Conservation (phyloP, 495 filamentous ascomycete species). For the Letharia columbiana region DNA sequence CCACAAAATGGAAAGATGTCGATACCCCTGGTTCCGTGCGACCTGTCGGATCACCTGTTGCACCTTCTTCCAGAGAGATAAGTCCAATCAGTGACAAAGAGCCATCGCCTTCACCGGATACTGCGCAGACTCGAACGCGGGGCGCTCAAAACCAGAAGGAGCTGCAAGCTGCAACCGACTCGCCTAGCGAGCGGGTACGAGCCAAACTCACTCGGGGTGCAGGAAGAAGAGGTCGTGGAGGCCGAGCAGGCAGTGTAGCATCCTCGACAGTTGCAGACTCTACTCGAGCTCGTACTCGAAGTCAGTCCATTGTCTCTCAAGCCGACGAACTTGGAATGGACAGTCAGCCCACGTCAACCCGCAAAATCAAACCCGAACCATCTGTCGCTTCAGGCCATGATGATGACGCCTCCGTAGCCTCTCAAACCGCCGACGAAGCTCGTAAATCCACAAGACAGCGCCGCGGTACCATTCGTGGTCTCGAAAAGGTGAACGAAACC, state of each 20-base stretch:
- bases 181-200: slow-evolving; percentile 21
- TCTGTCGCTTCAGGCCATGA: slow-evolving; percentile 45
- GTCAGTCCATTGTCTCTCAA: slow-evolving; percentile 50
- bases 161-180: slow-evolving; percentile 18
- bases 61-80: slow-evolving; percentile 42
- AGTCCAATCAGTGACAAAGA: slow-evolving; percentile 47
- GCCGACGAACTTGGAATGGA: slow-evolving; percentile 47
- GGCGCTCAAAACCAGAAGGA: slow-evolving; percentile 26
- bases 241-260: slow-evolving; percentile 44
- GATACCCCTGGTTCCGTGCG: slow-evolving; percentile 27
- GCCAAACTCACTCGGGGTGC: slow-evolving; percentile 22
- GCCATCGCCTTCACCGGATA: slow-evolving; percentile 34
- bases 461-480: slow-evolving; percentile 39
- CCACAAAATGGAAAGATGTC: slow-evolving; percentile 45
- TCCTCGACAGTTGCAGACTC: slow-evolving; percentile 38
- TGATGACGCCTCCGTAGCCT: slow-evolving; percentile 24
- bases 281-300: slow-evolving; percentile 39
- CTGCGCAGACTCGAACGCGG: slow-evolving; percentile 32
- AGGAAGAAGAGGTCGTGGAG: slow-evolving; percentile 33
- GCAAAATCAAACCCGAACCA: slow-evolving; percentile 60
- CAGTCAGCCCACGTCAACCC: slow-evolving; percentile 32
- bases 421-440: slow-evolving; percentile 22
- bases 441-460: slow-evolving; percentile 21
- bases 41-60: slow-evolving; percentile 37
- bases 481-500: slow-evolving; percentile 41